A percentile compares a stretch with the other conserved stretches of the same genome.
These are phyloP conservation scores for Candida parachauliodes DNA, from an alignment of 805 yeast genomes.

Conservation along the genomic window DNA sequence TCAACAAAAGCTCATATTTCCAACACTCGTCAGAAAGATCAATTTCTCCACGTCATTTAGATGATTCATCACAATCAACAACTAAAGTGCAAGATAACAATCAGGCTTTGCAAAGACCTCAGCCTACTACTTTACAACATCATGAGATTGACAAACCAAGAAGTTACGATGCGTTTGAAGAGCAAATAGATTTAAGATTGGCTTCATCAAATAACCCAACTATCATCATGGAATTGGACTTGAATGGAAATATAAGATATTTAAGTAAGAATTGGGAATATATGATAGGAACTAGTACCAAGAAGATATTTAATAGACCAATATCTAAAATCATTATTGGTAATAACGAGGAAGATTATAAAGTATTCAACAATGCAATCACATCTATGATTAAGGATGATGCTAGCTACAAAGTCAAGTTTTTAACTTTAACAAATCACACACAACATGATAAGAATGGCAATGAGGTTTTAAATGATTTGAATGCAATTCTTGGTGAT, in stretches of 20 bases:
- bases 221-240: conserved; percentile 77
- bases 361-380: conserved; percentile 67
- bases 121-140: conserved; percentile 4
- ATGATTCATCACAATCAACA: background rate
- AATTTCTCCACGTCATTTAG: conserved; percentile 4
- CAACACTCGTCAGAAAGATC: conserved; percentile 5
- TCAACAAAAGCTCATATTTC: conserved; percentile 1
- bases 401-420: conserved; percentile 72
- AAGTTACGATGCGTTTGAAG: conserved; percentile 19
- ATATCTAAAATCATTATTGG: conserved; percentile 67
- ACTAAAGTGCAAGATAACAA: background rate
- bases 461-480: conserved; percentile 9
- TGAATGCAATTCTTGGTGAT: conserved; percentile 3
- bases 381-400: conserved; percentile 70
- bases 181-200: conserved; percentile 50
- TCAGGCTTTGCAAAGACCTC: background rate
- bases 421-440: conserved; percentile 49
- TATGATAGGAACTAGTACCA: conserved; percentile 64
- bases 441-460: conserved; percentile 6
- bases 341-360: conserved; percentile 52
- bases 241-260: conserved; percentile 74
- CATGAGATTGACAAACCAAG: background rate
- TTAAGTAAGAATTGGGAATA: conserved; percentile 75
- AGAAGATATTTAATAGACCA: conserved; percentile 53
- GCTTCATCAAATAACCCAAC: conserved; percentile 73